phyloP scores from a whole-genome alignment of 371 early-diverging fungal genomes.

The Mortierella sp. region DNA sequence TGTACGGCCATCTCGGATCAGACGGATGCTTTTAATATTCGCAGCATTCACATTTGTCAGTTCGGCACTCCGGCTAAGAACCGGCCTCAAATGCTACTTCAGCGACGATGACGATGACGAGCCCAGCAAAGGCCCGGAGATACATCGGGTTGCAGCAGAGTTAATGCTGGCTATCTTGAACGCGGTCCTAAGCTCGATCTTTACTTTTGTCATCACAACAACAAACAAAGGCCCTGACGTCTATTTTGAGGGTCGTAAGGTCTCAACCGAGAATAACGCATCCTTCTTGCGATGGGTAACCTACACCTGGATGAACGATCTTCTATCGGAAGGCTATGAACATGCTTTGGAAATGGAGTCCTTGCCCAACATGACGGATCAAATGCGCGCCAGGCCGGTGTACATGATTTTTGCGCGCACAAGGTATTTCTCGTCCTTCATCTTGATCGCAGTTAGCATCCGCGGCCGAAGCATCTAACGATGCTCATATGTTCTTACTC shows the following conservation, averaged over 20 bases:
- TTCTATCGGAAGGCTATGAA: slow-evolving; percentile 46
- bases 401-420: slow-evolving; percentile 47
- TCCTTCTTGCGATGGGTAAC: slow-evolving; percentile 50
- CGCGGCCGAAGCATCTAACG: too few species aligned
- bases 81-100: slow-evolving; percentile 15
- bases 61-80: slow-evolving; percentile 28
- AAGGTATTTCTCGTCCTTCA: slow-evolving; percentile 12
- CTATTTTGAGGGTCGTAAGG: slow-evolving; percentile 36
- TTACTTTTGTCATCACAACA: slow-evolving; percentile 22
- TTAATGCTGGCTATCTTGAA: slow-evolving; percentile 29
- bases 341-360: slow-evolving; percentile 31
- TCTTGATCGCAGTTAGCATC: too few species aligned
- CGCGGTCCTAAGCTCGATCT: slow-evolving; percentile 16
- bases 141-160: slow-evolving; percentile 17
- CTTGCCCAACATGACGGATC: slow-evolving; percentile 41
- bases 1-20: slow-evolving; percentile 46
- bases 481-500: too few species aligned
- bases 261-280: slow-evolving; percentile 38
- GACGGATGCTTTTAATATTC: slow-evolving; percentile 47
- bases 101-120: slow-evolving; percentile 13
- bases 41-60: slow-evolving; percentile 33
- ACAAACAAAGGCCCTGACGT: slow-evolving; percentile 40
- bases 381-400: slow-evolving; percentile 46
- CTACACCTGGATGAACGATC: slow-evolving; percentile 49
- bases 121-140: slow-evolving; percentile 8